These are phyloP conservation scores for Azolla pinnata DNA, from an alignment of 75 land plant species.

Conservation along the genomic window DNA sequence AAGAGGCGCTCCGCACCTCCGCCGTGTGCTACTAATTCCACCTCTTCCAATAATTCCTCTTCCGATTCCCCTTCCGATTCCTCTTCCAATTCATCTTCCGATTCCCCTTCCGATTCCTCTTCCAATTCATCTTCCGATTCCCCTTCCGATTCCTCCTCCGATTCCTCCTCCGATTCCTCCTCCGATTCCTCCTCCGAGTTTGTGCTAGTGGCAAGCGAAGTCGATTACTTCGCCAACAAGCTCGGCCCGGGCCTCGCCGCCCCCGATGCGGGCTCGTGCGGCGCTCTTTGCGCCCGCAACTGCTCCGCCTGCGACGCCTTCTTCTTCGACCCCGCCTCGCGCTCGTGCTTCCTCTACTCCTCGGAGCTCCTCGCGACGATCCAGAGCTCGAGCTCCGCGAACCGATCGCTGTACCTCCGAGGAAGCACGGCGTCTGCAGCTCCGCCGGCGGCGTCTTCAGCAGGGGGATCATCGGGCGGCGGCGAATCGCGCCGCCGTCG, in stretches of 20 bases:
- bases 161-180: no score
- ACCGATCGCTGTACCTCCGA: conserved; percentile 2
- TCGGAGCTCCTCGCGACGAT: conserved; percentile 39
- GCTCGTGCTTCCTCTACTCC: conserved; percentile 42
- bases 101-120: no score
- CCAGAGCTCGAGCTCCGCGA: conserved; percentile 2
- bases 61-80: no score
- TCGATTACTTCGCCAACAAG: conserved; percentile 45
- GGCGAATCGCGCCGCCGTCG: no score
- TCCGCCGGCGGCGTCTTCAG: no score
- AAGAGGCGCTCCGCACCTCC: neutral
- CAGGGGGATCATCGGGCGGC: no score
- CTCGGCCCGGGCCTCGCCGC: conserved; percentile 22
- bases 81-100: no score
- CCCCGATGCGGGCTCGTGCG: conserved; percentile 30
- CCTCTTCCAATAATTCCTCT: no score
- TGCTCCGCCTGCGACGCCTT: conserved; percentile 59
- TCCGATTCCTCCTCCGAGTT: conserved; percentile 3
- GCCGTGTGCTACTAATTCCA: neutral
- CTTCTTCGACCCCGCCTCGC: conserved; percentile 39
- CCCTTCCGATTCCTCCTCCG: no score
- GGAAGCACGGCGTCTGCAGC: no score
- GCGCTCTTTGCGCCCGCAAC: conserved; percentile 31
- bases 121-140: no score
- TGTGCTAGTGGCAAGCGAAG: conserved; percentile 21